These are phyloP conservation scores for Mycena vulgaris DNA, from an alignment of 768 basidiomycete genomes.

Conservation along the genomic window DNA sequence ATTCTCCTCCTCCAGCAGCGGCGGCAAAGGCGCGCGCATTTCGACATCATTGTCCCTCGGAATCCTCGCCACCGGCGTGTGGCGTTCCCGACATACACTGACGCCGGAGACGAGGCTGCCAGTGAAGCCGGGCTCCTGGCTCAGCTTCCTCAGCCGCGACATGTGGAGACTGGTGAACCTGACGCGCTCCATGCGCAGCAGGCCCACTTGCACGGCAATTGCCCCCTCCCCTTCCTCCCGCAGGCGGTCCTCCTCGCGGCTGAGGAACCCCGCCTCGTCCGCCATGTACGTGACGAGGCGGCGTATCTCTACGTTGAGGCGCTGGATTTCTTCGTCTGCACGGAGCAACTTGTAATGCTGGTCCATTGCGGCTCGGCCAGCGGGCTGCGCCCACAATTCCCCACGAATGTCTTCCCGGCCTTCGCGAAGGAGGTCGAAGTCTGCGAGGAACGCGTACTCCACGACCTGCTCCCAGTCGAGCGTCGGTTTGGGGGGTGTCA, in stretches of 20 bases:
- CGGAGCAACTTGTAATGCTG: slow-evolving; percentile 5
- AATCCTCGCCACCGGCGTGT: background rate
- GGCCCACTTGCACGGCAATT: background rate
- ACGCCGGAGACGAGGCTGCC: slow-evolving; percentile 11
- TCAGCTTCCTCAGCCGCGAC: slow-evolving; percentile 5
- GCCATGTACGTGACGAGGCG: too few species aligned
- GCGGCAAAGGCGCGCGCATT: background rate
- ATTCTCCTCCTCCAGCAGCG: background rate
- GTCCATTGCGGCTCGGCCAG: background rate
- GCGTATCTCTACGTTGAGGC: background rate
- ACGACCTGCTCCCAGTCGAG: too few species aligned
- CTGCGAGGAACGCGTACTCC: too few species aligned
- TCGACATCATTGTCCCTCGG: background rate
- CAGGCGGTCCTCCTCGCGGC: background rate
- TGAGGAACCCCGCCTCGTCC: background rate
- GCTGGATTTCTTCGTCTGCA: background rate
- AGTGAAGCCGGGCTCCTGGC: slow-evolving; percentile 22
- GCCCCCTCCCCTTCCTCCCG: background rate
- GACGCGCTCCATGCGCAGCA: background rate
- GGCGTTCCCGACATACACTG: background rate
- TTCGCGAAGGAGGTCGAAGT: too few species aligned
- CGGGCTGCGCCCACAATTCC: background rate
- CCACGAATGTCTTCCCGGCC: too few species aligned
- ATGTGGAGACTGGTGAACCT: slow-evolving; percentile 13
- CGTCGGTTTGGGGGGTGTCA: too few species aligned